These are phyloP conservation scores for Verticillium nonalfalfae DNA, from an alignment of 2,329 filamentous ascomycete genomes.

Conservation along the genomic window DNA sequence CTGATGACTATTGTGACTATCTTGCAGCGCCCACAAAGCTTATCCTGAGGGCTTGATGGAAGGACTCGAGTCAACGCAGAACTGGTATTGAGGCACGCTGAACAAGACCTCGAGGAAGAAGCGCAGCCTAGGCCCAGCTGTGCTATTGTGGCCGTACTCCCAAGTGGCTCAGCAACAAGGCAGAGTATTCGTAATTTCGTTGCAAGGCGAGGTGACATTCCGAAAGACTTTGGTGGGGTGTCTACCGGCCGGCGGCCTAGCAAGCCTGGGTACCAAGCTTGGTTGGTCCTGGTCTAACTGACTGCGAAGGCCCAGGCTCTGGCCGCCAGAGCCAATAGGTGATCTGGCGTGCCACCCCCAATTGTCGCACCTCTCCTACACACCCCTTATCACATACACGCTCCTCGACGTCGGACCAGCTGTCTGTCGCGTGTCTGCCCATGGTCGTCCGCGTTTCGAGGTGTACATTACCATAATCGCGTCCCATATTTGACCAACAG, in stretches of 20 bases:
- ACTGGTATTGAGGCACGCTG: too few species aligned
- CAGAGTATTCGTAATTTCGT: background rate
- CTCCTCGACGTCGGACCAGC: background rate
- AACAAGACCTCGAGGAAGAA: too few species aligned
- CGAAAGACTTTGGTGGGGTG: background rate
- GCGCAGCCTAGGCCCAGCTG: too few species aligned
- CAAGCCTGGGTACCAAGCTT: background rate
- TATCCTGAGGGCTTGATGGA: background rate
- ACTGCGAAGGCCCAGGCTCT: background rate
- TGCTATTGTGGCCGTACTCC: background rate
- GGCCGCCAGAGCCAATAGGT: background rate
- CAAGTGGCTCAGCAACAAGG: background rate
- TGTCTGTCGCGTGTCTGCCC: background rate
- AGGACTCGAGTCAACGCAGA: too few species aligned
- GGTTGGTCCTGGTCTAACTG: background rate
- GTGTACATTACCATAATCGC: background rate
- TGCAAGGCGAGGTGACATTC: background rate
- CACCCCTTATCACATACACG: background rate
- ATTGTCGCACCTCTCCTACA: background rate
- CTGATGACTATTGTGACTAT: too few species aligned
- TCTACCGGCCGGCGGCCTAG: too few species aligned
- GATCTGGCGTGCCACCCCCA: background rate
- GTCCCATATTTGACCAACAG: conserved; percentile 8
- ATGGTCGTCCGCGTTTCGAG: background rate
- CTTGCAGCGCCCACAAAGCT: too few species aligned